phyloP scores from a whole-genome alignment of 768 basidiomycete species.

The Auricularia cornea region DNA sequence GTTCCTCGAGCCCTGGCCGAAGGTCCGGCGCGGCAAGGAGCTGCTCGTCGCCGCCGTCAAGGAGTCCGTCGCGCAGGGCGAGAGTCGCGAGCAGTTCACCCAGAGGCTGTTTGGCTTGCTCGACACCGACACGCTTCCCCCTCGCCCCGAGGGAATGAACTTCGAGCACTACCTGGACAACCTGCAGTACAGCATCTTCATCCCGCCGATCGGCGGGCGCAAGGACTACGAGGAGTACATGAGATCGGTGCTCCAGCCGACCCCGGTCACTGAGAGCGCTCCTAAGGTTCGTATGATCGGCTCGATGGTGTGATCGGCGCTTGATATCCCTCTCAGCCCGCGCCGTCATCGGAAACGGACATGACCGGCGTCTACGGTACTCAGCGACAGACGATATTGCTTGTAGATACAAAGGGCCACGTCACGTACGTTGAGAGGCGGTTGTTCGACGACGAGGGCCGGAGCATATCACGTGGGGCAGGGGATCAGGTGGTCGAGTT shows the following conservation, averaged over 20 bases:
- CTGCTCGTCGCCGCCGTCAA: neutral
- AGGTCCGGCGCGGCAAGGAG: neutral
- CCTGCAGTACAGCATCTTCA: neutral
- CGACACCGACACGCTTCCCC: neutral
- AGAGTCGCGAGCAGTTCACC: neutral
- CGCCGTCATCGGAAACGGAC: too few species aligned
- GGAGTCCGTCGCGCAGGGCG: neutral
- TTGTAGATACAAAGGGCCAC: too few species aligned
- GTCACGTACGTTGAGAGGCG: too few species aligned
- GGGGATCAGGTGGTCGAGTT: too few species aligned
- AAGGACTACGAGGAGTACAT: neutral
- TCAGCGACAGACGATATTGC: too few species aligned
- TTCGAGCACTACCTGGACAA: neutral
- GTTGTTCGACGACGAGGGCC: too few species aligned
- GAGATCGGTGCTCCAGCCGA: neutral
- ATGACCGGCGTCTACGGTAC: too few species aligned
- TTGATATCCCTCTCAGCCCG: too few species aligned
- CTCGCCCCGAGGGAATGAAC: neutral
- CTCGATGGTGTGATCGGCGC: too few species aligned
- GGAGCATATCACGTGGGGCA: too few species aligned
- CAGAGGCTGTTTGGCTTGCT: neutral
- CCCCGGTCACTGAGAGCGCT: neutral
- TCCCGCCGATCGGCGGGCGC: neutral
- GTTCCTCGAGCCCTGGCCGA: neutral
- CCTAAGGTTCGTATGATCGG: too few species aligned